Conservation (phyloP, 2,329 filamentous ascomycete genomes). For the Atkinsonella texensis region DNA sequence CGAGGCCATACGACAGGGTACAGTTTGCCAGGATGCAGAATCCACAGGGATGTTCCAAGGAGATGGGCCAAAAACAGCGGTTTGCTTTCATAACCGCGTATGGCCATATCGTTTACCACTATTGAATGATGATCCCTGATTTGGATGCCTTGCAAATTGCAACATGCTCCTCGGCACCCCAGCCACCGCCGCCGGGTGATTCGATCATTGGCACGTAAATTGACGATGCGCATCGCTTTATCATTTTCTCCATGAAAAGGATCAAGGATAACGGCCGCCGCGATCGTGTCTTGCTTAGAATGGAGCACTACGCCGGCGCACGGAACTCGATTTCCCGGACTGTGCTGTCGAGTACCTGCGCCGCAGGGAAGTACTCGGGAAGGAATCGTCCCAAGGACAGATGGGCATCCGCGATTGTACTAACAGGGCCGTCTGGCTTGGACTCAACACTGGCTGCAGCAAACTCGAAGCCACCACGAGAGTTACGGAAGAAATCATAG, state of each 20-base stretch:
- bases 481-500: slow-evolving; percentile 13
- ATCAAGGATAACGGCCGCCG: too few relatives aligned
- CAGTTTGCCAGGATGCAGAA: too few relatives aligned
- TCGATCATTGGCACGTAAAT: slow-evolving; percentile 48
- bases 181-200: slow-evolving; percentile 52
- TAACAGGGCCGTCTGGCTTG: slow-evolving; percentile 44
- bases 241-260: slow-evolving; percentile 10
- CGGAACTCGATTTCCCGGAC: slow-evolving; percentile 73
- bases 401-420: slow-evolving; percentile 60
- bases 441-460: slow-evolving; percentile 50
- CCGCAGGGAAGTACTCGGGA: too few relatives aligned
- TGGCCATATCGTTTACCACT: too few relatives aligned
- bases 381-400: slow-evolving; percentile 48
- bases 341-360: too few relatives aligned
- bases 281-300: slow-evolving; percentile 65
- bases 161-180: slow-evolving; percentile 25
- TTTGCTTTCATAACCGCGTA: neutral
- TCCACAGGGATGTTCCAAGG: too few relatives aligned
- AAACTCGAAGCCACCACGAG: slow-evolving; percentile 21
- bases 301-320: slow-evolving; percentile 64
- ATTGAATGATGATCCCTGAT: too few relatives aligned
- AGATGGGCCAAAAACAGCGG: too few relatives aligned
- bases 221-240: slow-evolving; percentile 29
- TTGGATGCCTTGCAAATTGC: neutral
- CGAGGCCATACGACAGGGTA: too few relatives aligned